Percentiles rank a stretch among this genome's conserved stretches.
phyloP scores from a whole-genome alignment of 768 basidiomycete species.

The Chalciporus chontae region DNA sequence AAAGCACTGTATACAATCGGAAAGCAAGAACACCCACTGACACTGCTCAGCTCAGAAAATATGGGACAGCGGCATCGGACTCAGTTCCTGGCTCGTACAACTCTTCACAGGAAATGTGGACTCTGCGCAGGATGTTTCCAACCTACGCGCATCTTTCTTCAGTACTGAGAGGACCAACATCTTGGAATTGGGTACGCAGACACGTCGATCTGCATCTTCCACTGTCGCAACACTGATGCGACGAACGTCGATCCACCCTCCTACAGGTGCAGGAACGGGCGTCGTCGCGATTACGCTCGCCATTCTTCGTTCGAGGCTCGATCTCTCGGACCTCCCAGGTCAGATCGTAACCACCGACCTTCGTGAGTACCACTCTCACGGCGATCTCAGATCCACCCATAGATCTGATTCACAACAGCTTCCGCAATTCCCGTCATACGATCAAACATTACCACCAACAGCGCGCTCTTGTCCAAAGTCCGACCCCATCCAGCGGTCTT shows the following conservation, averaged over 20 bases:
- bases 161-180: constrained; percentile 38
- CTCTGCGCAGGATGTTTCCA: constrained; percentile 4
- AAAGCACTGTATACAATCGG: not conserved
- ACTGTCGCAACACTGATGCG: not conserved
- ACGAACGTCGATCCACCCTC: not conserved
- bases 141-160: constrained; percentile 39
- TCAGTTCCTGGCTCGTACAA: constrained; percentile 71
- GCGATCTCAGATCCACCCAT: not conserved
- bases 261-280: constrained; percentile 78
- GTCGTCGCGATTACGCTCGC: constrained; percentile 70
- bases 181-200: constrained; percentile 64
- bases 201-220: not conserved
- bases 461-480: constrained; percentile 29
- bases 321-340: constrained; percentile 15
- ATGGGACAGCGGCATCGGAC: constrained; percentile 91
- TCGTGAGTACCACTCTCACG: constrained; percentile 40
- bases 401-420: constrained; percentile 42
- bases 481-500: constrained; percentile 41
- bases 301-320: constrained; percentile 44
- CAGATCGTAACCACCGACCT: constrained; percentile 70
- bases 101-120: constrained; percentile 21
- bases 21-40: not conserved
- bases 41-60: constrained; percentile 65
- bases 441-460: constrained; percentile 59
- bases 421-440: constrained; percentile 79